Evolutionary conservation across 2,329 filamentous ascomycete species (phyloP), one percentile per base, ranked within the genome.

Genomic region (Botrytis hyacinthi): DNA sequence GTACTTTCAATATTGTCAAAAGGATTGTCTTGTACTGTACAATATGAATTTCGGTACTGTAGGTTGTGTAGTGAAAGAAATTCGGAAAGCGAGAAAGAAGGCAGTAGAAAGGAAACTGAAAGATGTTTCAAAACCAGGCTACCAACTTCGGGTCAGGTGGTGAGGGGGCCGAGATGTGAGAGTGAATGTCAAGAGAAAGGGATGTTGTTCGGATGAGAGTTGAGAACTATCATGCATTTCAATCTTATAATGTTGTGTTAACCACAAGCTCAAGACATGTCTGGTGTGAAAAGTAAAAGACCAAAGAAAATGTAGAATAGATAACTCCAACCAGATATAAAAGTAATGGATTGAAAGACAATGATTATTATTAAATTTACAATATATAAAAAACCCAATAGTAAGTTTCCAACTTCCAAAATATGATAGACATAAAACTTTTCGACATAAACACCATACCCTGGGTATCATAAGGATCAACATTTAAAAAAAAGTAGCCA

Each of bases 401-500:
- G 35, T 57, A 40, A 57, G 29, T 40, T n/a, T 2, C 16, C 16
- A 42, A 18, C 20, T 40, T 68, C 16, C 16, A 57, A 54, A 9
- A 57, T 68, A 42, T 54, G 12, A 57, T 14, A 57, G 37, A 32
- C n/a, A 44, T 32, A 16, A 42, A 20, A 29, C 48, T 57, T 42
- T 57, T 57, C 16, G 40, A 65, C 46, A 40, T 61, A 71, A 57
- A 71, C 48, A 65, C 57, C 67, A 63, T 44, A 51, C 16, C 59
- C 44, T 46, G 67, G 68, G 72, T 71, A 74, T 74, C 63, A 74
- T 32, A 32, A 72, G 22, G 73, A 62, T 18, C 14, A 65, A 37
- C 22, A 32, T 59, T 59, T 35, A 48, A 73, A 81, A 80, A 44
- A 79, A 75, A 70, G 74, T 78, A 63, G 75, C 74, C 46, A 80